Conservation (phyloP, 192 early-diverging fungal genomes). For the Gonapodya prolifera region DNA sequence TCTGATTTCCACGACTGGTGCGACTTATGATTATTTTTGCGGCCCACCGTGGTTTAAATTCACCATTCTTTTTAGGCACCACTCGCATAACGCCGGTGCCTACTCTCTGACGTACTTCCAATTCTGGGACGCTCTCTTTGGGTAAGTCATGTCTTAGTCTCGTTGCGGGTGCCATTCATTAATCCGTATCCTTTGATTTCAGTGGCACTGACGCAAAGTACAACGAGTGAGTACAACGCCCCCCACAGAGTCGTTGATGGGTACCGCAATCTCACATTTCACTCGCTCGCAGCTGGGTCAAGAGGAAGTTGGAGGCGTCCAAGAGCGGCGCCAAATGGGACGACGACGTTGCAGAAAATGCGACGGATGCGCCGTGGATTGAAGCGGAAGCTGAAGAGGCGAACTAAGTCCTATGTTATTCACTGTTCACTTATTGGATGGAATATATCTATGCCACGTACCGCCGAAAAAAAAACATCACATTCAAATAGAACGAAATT, state of each 20-base stretch:
- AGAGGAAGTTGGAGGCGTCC: not conserved
- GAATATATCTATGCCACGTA: too few relatives aligned
- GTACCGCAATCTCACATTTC: not conserved
- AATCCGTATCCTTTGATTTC: not conserved
- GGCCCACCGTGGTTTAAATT: not conserved
- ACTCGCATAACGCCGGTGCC: conserved; percentile 1
- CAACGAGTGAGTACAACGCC: not conserved
- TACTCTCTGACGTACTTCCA: conserved; percentile 2
- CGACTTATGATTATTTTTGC: too few relatives aligned
- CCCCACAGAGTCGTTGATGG: not conserved
- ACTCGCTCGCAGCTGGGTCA: not conserved
- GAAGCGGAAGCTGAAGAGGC: not conserved
- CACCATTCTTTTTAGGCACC: not conserved
- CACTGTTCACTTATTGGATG: too few relatives aligned
- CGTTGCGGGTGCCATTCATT: too few relatives aligned
- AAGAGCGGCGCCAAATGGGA: not conserved
- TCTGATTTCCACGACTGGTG: conserved; percentile 1
- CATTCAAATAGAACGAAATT: too few relatives aligned
- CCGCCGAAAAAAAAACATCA: too few relatives aligned
- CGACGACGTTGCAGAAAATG: not conserved
- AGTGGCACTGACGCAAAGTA: not conserved
- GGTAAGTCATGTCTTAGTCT: too few relatives aligned
- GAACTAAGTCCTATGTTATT: too few relatives aligned
- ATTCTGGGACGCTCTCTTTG: conserved; percentile 3
- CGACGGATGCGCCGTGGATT: not conserved